These are phyloP conservation scores for Coniella vitis DNA, from an alignment of 2,329 filamentous ascomycete genomes.

Conservation along the genomic window DNA sequence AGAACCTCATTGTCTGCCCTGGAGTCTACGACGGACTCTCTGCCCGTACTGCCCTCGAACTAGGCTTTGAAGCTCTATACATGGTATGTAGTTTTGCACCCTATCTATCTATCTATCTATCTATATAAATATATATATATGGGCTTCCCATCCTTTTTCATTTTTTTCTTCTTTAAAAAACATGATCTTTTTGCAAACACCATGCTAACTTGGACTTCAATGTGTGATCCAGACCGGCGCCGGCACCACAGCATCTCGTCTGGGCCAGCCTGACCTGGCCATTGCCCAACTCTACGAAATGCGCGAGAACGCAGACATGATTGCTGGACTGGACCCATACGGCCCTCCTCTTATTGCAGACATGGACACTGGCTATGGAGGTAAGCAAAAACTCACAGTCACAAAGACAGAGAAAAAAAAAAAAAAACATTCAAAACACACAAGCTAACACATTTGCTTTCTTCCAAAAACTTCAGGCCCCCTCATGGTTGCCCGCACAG, in stretches of 20 bases:
- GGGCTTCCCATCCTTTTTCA: no score
- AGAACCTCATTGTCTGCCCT: constrained; percentile 44
- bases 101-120: no score
- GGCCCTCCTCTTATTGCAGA: constrained; percentile 43
- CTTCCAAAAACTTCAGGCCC: constrained; percentile 25
- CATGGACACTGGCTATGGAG: constrained; percentile 48
- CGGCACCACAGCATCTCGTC: constrained; percentile 52
- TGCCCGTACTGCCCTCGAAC: constrained; percentile 48
- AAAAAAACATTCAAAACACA: no score
- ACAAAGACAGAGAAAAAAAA: no score
- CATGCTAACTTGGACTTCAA: no score
- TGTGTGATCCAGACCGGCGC: constrained; percentile 54
- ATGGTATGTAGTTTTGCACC: constrained; percentile 42
- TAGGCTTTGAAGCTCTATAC: constrained; percentile 54
- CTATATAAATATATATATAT: no score
- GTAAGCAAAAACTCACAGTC: no score
- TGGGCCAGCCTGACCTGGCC: constrained; percentile 58
- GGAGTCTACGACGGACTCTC: constrained; percentile 59
- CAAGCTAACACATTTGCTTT: no score
- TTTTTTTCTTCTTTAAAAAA: no score
- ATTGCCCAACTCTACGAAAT: constrained; percentile 45
- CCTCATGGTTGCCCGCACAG: constrained; percentile 31
- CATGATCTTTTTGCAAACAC: no score
- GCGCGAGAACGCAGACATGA: constrained; percentile 46
- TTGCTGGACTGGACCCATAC: constrained; percentile 40